Conservation (phyloP, 441 rosid genomes). For the Breynia disticha region DNA sequence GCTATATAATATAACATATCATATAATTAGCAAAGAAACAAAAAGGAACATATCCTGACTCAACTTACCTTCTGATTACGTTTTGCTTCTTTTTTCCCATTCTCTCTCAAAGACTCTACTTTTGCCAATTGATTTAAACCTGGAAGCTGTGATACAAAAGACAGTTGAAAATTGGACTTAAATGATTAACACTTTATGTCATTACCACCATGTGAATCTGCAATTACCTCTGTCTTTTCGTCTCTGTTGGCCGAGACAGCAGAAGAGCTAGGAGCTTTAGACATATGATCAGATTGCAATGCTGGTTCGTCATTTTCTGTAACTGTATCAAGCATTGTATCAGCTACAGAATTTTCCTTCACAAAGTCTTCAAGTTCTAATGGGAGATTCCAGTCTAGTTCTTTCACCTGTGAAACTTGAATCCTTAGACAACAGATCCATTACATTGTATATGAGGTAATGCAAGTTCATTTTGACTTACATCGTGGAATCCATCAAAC, state of each 20-base stretch:
- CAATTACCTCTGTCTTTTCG: conserved; percentile 15
- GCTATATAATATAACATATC: background rate
- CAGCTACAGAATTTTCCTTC: conserved; percentile 20
- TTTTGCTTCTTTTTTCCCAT: conserved; percentile 28
- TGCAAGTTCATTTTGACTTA: background rate
- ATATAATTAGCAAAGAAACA: background rate
- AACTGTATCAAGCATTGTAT: conserved; percentile 15
- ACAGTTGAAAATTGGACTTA: conserved; percentile 1
- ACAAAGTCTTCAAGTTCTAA: conserved; percentile 52
- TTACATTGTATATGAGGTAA: background rate
- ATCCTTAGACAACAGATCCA: too few species aligned
- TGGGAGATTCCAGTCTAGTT: conserved; percentile 58
- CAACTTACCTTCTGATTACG: conserved; percentile 44
- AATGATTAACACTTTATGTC: background rate
- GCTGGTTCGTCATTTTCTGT: conserved; percentile 16
- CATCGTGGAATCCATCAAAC: background rate
- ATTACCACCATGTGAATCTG: background rate
- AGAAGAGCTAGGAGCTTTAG: conserved; percentile 14
- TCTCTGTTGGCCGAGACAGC: conserved; percentile 14
- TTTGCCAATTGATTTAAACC: conserved; percentile 19
- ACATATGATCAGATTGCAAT: conserved; percentile 17
- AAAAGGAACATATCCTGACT: background rate
- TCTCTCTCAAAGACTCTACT: conserved; percentile 19
- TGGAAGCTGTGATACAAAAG: conserved; percentile 18
- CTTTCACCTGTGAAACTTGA: conserved; percentile 32